Base-by-base conservation (phyloP, 495 filamentous ascomycete species). In the Lasiosphaeria miniovina region DNA sequence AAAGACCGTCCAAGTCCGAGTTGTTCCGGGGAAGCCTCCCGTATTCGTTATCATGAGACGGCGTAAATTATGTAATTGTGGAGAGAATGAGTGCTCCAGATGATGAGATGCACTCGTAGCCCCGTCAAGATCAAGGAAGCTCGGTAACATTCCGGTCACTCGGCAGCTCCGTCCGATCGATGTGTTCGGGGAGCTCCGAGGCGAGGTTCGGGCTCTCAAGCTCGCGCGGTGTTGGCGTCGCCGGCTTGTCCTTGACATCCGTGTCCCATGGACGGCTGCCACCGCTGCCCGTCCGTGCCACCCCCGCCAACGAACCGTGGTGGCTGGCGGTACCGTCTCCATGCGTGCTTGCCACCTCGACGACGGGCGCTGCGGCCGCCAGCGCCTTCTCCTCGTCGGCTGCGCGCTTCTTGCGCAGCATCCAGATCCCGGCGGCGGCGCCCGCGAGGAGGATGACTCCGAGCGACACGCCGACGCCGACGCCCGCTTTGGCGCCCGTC, bases 401-500 rank as follows among this genome's bases (percentile, higher is more conserved):
- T 11, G 43, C 43, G 11, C 43, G 57, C 33, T 50, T 66, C 35
- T 54, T 46, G 24, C 60, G 53, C 11, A 61, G 41, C 36, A 52
- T 36, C 15, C 55, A 58, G 12, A 61, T 35, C 14, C 57, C 57
- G 10, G 56, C 36, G 45, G 49, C 61, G 3, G 55, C 57, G 36
- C n/a, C 50, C 7, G 41, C 40, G 34, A 67, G 12, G 12, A 60
- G 54, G 36, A 59, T 51, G 11, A 43, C 58, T 1, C 52, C 54
- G 35, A 61, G 34, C 61, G 43, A 5, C 6, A 46, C 43, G 11
- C 43, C 43, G 12, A 64, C 56, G 24, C 65, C 65, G 45, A 67
- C 52, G 1, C 65, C 65, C 2, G 58, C 58, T 41, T 67, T 63
- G 0, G 57, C 58, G 9, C 61, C 65, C 1, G 65, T 63, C 10